Evolutionary conservation across 1,284 basidiomycete species (phyloP).

Genomic region (Tilletia caries): DNA sequence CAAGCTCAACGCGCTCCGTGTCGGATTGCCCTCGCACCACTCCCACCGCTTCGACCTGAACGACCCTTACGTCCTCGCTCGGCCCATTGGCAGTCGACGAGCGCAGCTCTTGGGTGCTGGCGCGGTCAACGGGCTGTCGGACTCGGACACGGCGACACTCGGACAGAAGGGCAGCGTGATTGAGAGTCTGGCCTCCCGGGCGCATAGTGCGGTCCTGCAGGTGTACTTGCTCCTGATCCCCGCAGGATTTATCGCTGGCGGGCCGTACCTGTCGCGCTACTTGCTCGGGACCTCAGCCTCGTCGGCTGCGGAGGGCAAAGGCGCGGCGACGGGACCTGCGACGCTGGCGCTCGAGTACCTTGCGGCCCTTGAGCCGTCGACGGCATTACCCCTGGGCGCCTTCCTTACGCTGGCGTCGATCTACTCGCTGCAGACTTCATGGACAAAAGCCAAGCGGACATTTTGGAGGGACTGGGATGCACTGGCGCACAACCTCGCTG

Average conservation of each 20-base stretch:
- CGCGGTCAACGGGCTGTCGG: too few species aligned
- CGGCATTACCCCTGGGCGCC: neutral
- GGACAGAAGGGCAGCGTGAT: neutral
- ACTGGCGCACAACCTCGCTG: neutral
- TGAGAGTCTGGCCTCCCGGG: neutral
- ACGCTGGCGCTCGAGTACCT: neutral
- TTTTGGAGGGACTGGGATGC: slow-evolving; percentile 11
- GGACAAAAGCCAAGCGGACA: slow-evolving; percentile 1
- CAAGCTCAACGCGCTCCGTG: neutral
- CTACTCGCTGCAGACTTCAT: slow-evolving; percentile 7
- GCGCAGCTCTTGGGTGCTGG: slow-evolving; percentile 1
- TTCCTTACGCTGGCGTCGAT: neutral
- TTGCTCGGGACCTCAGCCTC: neutral
- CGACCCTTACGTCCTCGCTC: slow-evolving; percentile 5
- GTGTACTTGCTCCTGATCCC: neutral
- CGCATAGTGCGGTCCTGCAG: neutral
- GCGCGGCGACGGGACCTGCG: neutral
- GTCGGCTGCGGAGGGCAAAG: neutral
- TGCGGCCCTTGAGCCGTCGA: neutral
- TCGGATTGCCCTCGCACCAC: neutral
- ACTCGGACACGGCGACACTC: too few species aligned
- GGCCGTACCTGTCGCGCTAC: neutral
- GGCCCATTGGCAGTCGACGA: neutral
- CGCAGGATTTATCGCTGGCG: neutral
- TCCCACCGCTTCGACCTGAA: neutral